Evolutionary conservation across 768 basidiomycete genomes (phyloP).

Genomic region (Leccinum subgranulosum): DNA sequence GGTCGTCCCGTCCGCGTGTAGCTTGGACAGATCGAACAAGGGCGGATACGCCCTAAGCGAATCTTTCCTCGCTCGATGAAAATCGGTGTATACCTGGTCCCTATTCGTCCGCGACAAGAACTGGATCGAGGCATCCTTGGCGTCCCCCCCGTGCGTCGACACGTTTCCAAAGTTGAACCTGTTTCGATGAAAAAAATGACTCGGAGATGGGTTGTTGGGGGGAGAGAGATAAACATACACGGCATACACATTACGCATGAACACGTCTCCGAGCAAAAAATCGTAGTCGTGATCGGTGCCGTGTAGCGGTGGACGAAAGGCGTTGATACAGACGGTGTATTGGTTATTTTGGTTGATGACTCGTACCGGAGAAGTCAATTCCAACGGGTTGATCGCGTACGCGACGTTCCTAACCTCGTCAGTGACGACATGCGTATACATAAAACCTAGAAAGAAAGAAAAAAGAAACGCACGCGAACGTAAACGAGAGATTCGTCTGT

Average conservation of each 20-base stretch:
- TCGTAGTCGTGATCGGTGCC: slow-evolving; percentile 31
- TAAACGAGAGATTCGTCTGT: slow-evolving; percentile 30
- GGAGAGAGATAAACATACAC: slow-evolving; percentile 29
- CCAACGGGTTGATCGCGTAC: slow-evolving; percentile 44
- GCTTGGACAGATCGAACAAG: slow-evolving; percentile 21
- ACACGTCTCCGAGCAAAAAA: slow-evolving; percentile 41
- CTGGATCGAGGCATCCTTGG: slow-evolving; percentile 37
- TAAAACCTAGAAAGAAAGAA: too few species aligned
- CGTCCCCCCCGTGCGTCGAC: slow-evolving; percentile 11
- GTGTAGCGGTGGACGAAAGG: slow-evolving; percentile 31
- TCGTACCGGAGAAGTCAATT: slow-evolving; percentile 33
- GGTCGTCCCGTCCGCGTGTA: slow-evolving; percentile 20
- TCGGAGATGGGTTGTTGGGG: too few species aligned
- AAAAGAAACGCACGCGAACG: slow-evolving; percentile 10
- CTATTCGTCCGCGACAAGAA: slow-evolving; percentile 37
- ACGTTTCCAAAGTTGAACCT: slow-evolving; percentile 45
- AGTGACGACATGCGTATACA: neutral
- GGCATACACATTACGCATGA: slow-evolving; percentile 45
- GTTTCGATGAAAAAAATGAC: too few species aligned
- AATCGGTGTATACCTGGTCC: slow-evolving; percentile 33
- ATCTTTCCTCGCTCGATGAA: slow-evolving; percentile 10
- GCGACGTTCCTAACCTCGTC: slow-evolving; percentile 24
- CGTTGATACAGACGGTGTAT: slow-evolving; percentile 38
- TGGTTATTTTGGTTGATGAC: slow-evolving; percentile 28
- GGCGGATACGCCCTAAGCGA: slow-evolving; percentile 19